A percentile compares a stretch with the other conserved stretches of the same genome.
Conservation (phyloP, 2,329 filamentous ascomycete genomes). For the Sporothrix pseudoabietina region DNA sequence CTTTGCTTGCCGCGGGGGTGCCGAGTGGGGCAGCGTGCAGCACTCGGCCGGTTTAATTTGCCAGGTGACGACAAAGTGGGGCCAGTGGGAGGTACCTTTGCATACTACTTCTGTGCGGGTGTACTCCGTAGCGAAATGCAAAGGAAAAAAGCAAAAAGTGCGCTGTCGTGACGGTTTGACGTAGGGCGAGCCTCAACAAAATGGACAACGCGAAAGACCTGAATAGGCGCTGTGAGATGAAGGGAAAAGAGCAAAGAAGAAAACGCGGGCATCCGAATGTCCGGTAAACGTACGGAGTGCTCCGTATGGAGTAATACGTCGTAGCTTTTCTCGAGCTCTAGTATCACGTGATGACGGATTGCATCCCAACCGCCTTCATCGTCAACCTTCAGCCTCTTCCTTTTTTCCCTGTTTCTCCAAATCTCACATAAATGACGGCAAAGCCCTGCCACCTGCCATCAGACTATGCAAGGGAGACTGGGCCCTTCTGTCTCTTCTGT, state of each 20-base stretch:
- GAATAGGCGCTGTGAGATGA: not conserved
- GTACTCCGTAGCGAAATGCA: conserved; percentile 21
- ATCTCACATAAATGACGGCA: not conserved
- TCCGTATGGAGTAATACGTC: too few species aligned
- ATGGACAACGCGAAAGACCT: not conserved
- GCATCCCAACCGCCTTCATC: conserved; percentile 4
- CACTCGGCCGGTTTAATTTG: conserved; percentile 23
- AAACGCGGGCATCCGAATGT: not conserved
- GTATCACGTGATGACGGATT: not conserved
- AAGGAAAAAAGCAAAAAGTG: conserved; percentile 17
- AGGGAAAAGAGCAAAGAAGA: not conserved
- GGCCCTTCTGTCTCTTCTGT: not conserved
- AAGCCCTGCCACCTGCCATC: not conserved
- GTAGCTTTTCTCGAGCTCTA: not conserved
- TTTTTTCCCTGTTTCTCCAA: not conserved
- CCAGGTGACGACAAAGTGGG: conserved; percentile 13
- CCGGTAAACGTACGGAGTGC: not conserved
- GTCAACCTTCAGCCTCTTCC: not conserved
- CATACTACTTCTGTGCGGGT: not conserved
- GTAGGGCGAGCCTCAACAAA: not conserved
- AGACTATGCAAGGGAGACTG: conserved; percentile 9
- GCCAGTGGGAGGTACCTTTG: not conserved
- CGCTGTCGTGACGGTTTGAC: not conserved
- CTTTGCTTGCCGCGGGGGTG: not conserved
- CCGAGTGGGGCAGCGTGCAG: conserved; percentile 21